Base-by-base conservation (phyloP, 129 eudicot genomes). In the Centrapalus pauciflorus region DNA sequence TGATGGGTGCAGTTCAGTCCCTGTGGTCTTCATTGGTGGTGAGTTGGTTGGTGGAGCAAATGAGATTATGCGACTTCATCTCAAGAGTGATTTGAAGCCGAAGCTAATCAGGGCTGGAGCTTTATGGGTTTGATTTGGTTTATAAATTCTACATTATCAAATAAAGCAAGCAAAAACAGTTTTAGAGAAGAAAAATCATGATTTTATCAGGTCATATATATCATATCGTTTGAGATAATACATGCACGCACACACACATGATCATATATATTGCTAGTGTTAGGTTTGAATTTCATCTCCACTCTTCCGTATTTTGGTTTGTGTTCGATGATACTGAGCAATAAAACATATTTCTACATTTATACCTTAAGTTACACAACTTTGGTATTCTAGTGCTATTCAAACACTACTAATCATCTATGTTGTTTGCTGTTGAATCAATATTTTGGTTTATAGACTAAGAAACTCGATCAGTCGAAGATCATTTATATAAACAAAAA, bases 91-190 rank as follows among this genome's bases (percentile, higher is more conserved):
- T 43, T 63, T 88, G 49, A 80, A 66, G 82, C 88, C 88, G 37
- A 82, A 74, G 89, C 91, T 88, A 37, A 72, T 60, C 13, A 66
- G 77, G 41, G 96, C 91, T 0, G 96, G 96, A 50, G 96, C 96
- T 71, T 3, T 88, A 2, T 70, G 67, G 75, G 58, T 70, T 41
- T 70, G 25, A 70, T 40, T 17, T 2, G 0, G 7, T 16, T 24
- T 40, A 63, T 62, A 41, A 21, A 6, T 3, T 13, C 32, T 21
- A 45, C 55, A 21, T 49, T 14, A 49, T 13, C 11, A 7, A 5
- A 49, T 19, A 41, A 41, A n/a, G 19, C 50, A 41, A 41, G 19
- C 14, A 5, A 41, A 35, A 41, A 13, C 50, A 41, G 3, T 16
- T 41, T 41, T 41, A 13, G 20, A 41, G 20, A 41, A 41, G 1